phyloP scores from a whole-genome alignment of 305 asterid genomes.

The Ajuga reptans region DNA sequence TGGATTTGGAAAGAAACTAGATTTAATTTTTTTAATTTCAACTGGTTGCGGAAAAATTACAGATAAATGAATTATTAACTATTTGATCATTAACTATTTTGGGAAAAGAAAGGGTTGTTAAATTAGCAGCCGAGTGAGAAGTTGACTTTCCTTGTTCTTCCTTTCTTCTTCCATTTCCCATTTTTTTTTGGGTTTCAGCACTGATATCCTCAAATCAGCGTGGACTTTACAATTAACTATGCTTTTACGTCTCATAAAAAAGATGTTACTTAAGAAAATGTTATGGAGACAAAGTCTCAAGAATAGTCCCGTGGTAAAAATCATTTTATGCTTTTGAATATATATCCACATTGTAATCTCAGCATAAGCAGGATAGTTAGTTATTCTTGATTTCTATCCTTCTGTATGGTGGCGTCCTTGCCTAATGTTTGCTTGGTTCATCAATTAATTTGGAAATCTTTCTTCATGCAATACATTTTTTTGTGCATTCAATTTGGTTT shows the following conservation, averaged over 20 bases:
- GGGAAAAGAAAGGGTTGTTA: neutral
- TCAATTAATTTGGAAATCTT: neutral
- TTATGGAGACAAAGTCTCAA: neutral
- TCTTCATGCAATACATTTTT: neutral
- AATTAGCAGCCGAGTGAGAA: neutral
- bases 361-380: neutral
- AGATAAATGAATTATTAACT: no score
- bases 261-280: no score
- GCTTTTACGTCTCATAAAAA: neutral
- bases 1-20: no score
- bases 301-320: neutral
- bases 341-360: neutral
- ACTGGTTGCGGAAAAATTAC: no score
- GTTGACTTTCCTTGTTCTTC: neutral
- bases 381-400: neutral
- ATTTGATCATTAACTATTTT: neutral
- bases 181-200: neutral
- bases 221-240: neutral
- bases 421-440: conserved; percentile 3
- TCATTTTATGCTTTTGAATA: neutral
- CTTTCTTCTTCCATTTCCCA: neutral
- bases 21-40: no score
- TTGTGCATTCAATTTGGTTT: conserved; percentile 2
- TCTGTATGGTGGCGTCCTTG: neutral
- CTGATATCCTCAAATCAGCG: neutral